These are phyloP conservation scores for Auriscalpium microsporum DNA, from an alignment of 768 basidiomycete species.

Conservation along the genomic window DNA sequence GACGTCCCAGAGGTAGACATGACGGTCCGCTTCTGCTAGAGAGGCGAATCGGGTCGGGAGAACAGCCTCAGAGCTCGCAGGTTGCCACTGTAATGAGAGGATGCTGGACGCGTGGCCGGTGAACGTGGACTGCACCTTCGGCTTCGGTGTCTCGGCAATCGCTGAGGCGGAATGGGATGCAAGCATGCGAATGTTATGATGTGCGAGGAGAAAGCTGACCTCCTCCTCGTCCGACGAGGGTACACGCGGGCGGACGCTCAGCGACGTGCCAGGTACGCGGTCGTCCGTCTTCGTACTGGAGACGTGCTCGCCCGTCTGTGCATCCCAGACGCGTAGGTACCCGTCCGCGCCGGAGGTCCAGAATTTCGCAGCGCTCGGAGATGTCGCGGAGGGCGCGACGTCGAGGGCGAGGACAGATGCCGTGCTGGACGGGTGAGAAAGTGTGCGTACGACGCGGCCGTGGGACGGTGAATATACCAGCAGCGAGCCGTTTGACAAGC, in stretches of 20 bases:
- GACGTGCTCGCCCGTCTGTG: constrained; percentile 38
- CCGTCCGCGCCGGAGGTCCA: constrained; percentile 57
- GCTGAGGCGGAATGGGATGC: constrained; percentile 24
- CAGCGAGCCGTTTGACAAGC: constrained; percentile 52
- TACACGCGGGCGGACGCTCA: constrained; percentile 34
- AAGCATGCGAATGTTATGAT: constrained; percentile 50
- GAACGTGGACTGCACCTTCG: constrained; percentile 40
- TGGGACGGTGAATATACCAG: constrained; percentile 55
- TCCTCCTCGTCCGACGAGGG: constrained; percentile 27
- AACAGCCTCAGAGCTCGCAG: constrained; percentile 24
- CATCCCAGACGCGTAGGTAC: constrained; percentile 49
- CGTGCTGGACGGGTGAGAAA: constrained; percentile 47
- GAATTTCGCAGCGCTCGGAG: constrained; percentile 25
- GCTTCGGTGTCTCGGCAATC: constrained; percentile 30
- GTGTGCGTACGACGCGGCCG: constrained; percentile 43
- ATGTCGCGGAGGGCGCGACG: constrained; percentile 18
- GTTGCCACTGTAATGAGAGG: constrained; percentile 44
- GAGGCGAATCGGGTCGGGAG: constrained; percentile 45
- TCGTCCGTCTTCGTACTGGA: constrained; percentile 50
- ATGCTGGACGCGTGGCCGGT: constrained; percentile 60
- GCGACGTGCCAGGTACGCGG: constrained; percentile 46
- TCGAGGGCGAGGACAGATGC: constrained; percentile 44
- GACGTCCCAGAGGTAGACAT: constrained; percentile 54
- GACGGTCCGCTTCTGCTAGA: constrained; percentile 53
- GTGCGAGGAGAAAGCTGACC: constrained; percentile 45